Evolutionary conservation across 2,329 filamentous ascomycete species (phyloP), one percentile per base, ranked within the genome.

Genomic region (Fusarium protoensiforme): DNA sequence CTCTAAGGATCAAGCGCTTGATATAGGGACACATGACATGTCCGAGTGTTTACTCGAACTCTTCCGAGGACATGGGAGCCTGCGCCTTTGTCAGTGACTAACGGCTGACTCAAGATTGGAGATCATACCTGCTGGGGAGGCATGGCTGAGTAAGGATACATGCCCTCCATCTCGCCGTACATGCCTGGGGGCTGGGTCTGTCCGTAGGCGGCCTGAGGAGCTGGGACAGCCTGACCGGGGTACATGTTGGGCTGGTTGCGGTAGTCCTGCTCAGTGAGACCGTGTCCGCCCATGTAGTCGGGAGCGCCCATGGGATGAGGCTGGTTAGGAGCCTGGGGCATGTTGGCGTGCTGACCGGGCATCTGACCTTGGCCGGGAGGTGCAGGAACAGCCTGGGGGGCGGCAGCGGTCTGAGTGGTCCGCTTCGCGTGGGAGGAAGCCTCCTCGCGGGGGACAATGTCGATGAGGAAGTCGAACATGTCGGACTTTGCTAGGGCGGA

Each of bases 391-490:
- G 85, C 79, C 62, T 84, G 84, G 16, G 82, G 78, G 20, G 83
- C 80, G 36, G 82, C 75, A 29, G 79, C 82, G 38, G 87, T 82
- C 71, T 90, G 87, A 9, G 87, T 85, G 48, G 91, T 87, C 73
- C 95, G 89, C 85, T 98, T 98, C 43, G 95, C 90, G 80, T 95
- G 94, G 24, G 93, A 91, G 11, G 93, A 89, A 38, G 96, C 95
- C 83, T 99, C 96, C 82, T 99, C 96, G 61, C 96, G 92, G 5
- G 96, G 96, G 7, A 99, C 96, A 71, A 99, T 99, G 81, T 99
- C 96, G 81, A 99, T 99, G 68, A 99, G 88, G 84, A 99, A 99
- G 85, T 99, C 96, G 83, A 99, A 99, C 96, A 99, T 99, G 85
- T 99, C 96, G 24, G 95, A 98, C 85, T 99, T 99, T 68, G 94